Evolutionary conservation across 176 grass and related monocot species (phyloP).

Genomic region (Ampelocalamus luodianensis): DNA sequence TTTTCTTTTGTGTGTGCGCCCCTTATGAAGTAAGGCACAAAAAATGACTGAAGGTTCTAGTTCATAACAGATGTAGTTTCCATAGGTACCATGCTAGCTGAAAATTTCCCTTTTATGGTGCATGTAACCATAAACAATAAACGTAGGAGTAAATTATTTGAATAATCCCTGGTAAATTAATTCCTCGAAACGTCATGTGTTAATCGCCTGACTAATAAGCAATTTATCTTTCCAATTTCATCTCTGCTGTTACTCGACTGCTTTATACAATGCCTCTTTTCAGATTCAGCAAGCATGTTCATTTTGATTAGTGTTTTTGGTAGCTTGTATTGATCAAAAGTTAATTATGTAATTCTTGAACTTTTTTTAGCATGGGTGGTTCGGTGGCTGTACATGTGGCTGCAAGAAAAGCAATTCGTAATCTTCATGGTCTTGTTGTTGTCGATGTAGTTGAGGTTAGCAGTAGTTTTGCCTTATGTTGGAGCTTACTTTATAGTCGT

Average conservation of each 20-base stretch:
- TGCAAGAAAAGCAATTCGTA: conserved; percentile 68
- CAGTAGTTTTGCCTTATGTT: conserved; percentile 39
- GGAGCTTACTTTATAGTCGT: neutral
- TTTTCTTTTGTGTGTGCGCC: neutral
- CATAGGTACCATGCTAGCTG: conserved; percentile 10
- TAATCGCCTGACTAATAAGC: neutral
- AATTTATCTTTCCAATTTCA: conserved; percentile 18
- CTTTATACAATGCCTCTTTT: conserved; percentile 2
- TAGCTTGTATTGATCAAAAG: conserved; percentile 13
- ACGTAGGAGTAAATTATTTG: conserved; percentile 2
- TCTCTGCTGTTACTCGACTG: neutral
- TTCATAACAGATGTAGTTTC: neutral
- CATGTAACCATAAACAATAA: neutral
- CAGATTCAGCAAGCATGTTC: conserved; percentile 17
- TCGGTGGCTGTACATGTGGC: conserved; percentile 94
- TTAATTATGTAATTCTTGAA: neutral
- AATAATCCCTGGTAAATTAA: neutral
- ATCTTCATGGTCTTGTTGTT: conserved; percentile 88
- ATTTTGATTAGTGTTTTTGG: neutral
- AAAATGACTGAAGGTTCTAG: conserved; percentile 17
- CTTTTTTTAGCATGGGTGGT: conserved; percentile 82
- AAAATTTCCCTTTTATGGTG: conserved; percentile 2
- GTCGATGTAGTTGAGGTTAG: conserved; percentile 97
- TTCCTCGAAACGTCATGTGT: conserved; percentile 22
- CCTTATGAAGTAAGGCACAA: conserved; percentile 17